A percentile compares a stretch with the other conserved stretches of the same genome.
phyloP scores from a whole-genome alignment of 352 stramenopile species.

The Phytophthora pluvialis region DNA sequence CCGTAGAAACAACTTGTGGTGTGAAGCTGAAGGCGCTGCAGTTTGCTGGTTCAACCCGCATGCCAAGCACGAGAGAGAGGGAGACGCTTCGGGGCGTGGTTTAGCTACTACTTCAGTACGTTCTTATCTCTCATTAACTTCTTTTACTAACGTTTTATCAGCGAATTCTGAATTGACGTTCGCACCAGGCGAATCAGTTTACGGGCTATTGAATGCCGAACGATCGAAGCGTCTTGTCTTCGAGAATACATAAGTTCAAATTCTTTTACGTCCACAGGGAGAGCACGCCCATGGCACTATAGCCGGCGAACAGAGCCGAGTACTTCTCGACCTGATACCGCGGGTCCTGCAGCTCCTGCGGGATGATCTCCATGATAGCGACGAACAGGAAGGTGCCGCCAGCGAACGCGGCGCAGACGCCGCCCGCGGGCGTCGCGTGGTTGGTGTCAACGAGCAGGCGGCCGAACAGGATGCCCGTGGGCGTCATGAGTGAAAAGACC shows the following conservation, averaged over 20 bases:
- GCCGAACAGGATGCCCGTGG: conserved; percentile 69
- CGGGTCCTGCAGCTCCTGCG: conserved; percentile 73
- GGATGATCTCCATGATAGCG: conserved; percentile 83
- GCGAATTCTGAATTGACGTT: conserved; percentile 24
- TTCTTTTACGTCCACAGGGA: conserved; percentile 70
- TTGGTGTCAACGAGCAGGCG: conserved; percentile 53
- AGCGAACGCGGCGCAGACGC: conserved; percentile 76
- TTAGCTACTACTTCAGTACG: conserved; percentile 31
- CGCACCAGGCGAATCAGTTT: conserved; percentile 19
- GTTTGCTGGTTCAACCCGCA: not conserved
- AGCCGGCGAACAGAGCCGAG: conserved; percentile 60
- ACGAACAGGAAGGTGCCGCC: conserved; percentile 87
- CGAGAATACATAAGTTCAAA: conserved; percentile 37
- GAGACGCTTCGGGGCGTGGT: not conserved
- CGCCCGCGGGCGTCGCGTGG: conserved; percentile 53
- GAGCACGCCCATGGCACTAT: conserved; percentile 65
- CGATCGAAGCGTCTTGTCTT: conserved; percentile 32
- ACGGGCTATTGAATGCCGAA: conserved; percentile 30
- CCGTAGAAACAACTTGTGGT: conserved; percentile 16
- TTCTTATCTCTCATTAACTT: conserved; percentile 35
- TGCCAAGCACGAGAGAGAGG: conserved; percentile 10
- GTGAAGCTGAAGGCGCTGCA: conserved; percentile 1
- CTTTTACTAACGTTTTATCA: conserved; percentile 38
- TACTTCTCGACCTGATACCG: conserved; percentile 59
- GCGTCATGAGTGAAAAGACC: conserved; percentile 81